Evolutionary conservation across 2,329 filamentous ascomycete species (phyloP).

Genomic region (Fusarium sacchari): DNA sequence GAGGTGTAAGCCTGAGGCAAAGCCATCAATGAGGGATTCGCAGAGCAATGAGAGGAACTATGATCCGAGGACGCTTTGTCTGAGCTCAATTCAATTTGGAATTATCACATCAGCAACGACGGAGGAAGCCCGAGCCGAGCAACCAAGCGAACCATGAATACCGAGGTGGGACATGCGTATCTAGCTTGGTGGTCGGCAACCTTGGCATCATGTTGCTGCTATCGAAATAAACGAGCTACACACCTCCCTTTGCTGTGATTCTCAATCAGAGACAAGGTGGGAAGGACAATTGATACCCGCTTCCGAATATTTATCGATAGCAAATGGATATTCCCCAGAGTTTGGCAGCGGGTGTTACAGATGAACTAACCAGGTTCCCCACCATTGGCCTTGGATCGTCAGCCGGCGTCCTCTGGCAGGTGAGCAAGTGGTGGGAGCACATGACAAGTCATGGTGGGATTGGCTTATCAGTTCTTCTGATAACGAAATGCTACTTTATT

Average conservation of each 20-base stretch:
- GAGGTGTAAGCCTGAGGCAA: not conserved
- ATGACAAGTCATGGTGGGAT: slow-evolving; percentile 30
- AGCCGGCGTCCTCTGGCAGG: slow-evolving; percentile 25
- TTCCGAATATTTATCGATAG: slow-evolving; percentile 14
- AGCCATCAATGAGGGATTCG: slow-evolving; percentile 7
- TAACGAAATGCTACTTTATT: not conserved
- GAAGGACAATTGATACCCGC: not conserved
- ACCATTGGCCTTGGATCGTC: slow-evolving; percentile 28
- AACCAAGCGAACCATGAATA: slow-evolving; percentile 19
- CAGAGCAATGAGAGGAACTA: not conserved
- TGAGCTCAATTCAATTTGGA: not conserved
- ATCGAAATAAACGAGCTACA: not conserved
- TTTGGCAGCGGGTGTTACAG: slow-evolving; percentile 10
- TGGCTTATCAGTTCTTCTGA: slow-evolving; percentile 16
- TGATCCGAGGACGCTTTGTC: not conserved
- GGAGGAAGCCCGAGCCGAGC: slow-evolving; percentile 25
- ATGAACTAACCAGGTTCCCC: slow-evolving; percentile 19
- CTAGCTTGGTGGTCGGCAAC: not conserved
- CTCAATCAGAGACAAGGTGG: not conserved
- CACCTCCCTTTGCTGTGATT: not conserved
- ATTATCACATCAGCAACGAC: slow-evolving; percentile 38
- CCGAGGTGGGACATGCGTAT: slow-evolving; percentile 13
- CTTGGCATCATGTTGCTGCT: not conserved
- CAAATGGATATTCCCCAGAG: slow-evolving; percentile 9
- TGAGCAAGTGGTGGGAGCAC: slow-evolving; percentile 34